These are phyloP conservation scores for Aspergillus sclerotioniger DNA, from an alignment of 495 filamentous ascomycete species.

Conservation along the genomic window DNA sequence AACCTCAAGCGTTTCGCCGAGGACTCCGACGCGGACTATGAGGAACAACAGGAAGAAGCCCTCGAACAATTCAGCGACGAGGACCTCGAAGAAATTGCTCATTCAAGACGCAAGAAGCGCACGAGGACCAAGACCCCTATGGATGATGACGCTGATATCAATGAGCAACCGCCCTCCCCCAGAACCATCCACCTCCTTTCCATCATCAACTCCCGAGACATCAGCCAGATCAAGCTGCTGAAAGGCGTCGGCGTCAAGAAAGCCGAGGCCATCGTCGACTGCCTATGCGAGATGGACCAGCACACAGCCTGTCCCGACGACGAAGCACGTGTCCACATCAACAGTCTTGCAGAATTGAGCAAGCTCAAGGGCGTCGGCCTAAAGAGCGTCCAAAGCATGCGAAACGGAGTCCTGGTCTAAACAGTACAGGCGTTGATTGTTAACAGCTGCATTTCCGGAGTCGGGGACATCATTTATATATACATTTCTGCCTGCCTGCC, in stretches of 20 bases:
- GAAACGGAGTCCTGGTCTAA: slow-evolving; percentile 44
- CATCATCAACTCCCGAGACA: slow-evolving; percentile 84
- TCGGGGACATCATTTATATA: neutral
- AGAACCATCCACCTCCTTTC: slow-evolving; percentile 68
- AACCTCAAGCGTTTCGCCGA: slow-evolving; percentile 35
- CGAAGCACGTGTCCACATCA: slow-evolving; percentile 35
- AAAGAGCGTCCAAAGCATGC: slow-evolving; percentile 56
- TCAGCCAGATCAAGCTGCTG: slow-evolving; percentile 62
- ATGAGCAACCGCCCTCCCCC: slow-evolving; percentile 53
- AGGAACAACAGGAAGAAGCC: slow-evolving; percentile 25
- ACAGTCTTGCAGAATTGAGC: slow-evolving; percentile 45
- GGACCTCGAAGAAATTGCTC: slow-evolving; percentile 35
- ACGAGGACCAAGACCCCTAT: slow-evolving; percentile 31
- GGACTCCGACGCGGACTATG: slow-evolving; percentile 35
- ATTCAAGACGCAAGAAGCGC: slow-evolving; percentile 41
- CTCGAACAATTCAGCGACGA: slow-evolving; percentile 29
- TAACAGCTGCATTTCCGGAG: slow-evolving; percentile 16
- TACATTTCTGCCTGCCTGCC: neutral
- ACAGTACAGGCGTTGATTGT: slow-evolving; percentile 1
- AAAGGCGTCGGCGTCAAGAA: slow-evolving; percentile 61
- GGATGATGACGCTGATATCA: slow-evolving; percentile 25
- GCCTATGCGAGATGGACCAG: slow-evolving; percentile 49
- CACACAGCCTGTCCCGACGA: slow-evolving; percentile 20
- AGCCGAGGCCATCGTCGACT: slow-evolving; percentile 53
- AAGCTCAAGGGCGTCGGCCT: slow-evolving; percentile 50